Base-by-base conservation (phyloP, 441 rosid species). In the Syzygium syzygioides region DNA sequence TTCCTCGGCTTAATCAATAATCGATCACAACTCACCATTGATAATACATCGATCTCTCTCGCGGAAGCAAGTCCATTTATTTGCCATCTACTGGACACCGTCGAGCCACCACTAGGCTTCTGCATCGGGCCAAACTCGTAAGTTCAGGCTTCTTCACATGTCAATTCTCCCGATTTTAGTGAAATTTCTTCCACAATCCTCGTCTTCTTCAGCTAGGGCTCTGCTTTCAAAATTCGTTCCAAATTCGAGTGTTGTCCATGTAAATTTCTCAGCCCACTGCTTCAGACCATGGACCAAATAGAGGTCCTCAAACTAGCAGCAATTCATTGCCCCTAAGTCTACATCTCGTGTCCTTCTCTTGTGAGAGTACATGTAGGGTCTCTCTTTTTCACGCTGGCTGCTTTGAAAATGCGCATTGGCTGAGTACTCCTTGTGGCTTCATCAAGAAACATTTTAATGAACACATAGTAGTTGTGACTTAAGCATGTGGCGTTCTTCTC, bases 391-490 rank as follows among this genome's bases (percentile, higher is more conserved):
- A 57, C 62, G 25, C 28, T 25, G 62, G 28, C 62, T 57, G n/a
- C n/a, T 57, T 0, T 59, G 0, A 59, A 59, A 59, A 26, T 59
- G 7, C 12, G 64, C 28, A 59, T 1, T 30, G 30, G 28, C 0
- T 23, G 62, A 57, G 14, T 26, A 0, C n/a, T 57, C 62, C n/a
- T 25, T 23, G 62, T 57, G 62, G 62, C 28, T 57, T 57, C 28
- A 57, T 57, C 62, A 57, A 57, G n/a, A 25, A 56, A 56, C 13
- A 23, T 56, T 5, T 20, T 56, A 26, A 20, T 20, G 59, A 20
- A 10, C 20, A 26, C 12, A 56, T 20, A 56, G 59, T 8, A 9
- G 26, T 56, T 20, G 59, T 2, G 12, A 9, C 60, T 23, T 37
- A 37, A 37, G 37, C 37, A 37, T 37, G 37, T 37, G 37, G 37